Percentiles rank a stretch among this genome's conserved stretches.
Conservation (phyloP, 805 yeast genomes). For the Pichia paraexigua region DNA sequence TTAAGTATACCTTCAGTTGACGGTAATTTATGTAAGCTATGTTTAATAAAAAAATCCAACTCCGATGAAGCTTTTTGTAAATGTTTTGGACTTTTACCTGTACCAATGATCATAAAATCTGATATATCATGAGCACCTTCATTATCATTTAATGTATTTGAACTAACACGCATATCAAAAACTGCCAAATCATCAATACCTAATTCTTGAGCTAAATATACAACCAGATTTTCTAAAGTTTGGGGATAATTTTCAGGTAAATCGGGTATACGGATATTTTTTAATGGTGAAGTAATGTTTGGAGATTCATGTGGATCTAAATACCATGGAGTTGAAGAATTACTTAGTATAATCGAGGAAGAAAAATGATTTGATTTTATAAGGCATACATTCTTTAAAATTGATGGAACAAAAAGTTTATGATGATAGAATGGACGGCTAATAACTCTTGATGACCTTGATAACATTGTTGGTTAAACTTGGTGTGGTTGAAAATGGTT, state of each 20-base stretch:
- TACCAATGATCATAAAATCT: conserved; percentile 52
- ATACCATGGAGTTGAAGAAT: conserved; percentile 25
- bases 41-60: conserved; percentile 51
- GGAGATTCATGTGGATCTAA: conserved; percentile 27
- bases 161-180: conserved; percentile 48
- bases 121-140: conserved; percentile 31
- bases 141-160: conserved; percentile 7
- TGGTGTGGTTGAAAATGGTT: neutral
- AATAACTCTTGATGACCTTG: neutral
- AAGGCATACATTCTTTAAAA: neutral
- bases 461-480: neutral
- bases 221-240: conserved; percentile 36
- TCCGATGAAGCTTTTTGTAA: conserved; percentile 60
- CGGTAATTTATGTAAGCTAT: conserved; percentile 37
- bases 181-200: conserved; percentile 58
- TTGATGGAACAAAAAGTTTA: neutral
- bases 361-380: neutral
- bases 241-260: conserved; percentile 56
- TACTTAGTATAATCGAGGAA: neutral
- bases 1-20: conserved; percentile 66
- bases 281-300: conserved; percentile 16
- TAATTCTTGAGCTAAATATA: conserved; percentile 45
- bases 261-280: conserved; percentile 37
- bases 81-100: conserved; percentile 76
- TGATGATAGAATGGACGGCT: neutral